Conservation (phyloP, 257 asterid genomes). For the Eucommia ulmoides region DNA sequence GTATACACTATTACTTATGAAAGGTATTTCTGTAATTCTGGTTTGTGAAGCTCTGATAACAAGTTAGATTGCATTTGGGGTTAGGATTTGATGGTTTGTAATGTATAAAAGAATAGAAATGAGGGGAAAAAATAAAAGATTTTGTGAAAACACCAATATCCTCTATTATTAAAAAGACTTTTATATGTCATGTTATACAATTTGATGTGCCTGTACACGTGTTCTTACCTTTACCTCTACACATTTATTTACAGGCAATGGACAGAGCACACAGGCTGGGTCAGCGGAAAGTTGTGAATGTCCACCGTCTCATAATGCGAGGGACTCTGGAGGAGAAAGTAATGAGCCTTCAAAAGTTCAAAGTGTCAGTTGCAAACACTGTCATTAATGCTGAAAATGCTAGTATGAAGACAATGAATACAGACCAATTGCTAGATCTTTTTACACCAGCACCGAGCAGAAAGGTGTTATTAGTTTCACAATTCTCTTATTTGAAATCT, state of each 20-base stretch:
- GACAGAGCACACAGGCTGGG: constrained; percentile 99
- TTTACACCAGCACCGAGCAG: constrained; percentile 77
- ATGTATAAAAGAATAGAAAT: too few species aligned
- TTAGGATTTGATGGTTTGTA: too few species aligned
- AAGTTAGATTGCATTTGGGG: too few species aligned
- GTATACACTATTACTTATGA: too few species aligned
- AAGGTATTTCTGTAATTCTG: too few species aligned
- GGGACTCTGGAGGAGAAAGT: constrained; percentile 99
- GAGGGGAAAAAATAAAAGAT: too few species aligned
- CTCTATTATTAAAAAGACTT: too few species aligned
- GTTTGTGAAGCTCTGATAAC: too few species aligned
- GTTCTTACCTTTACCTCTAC: too few species aligned
- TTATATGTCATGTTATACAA: too few species aligned
- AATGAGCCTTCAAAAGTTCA: constrained; percentile 98
- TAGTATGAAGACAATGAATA: constrained; percentile 93
- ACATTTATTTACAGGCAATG: constrained; percentile 71
- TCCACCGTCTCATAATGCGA: constrained; percentile 96
- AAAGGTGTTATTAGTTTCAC: constrained; percentile 38
- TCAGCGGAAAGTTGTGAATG: constrained; percentile 87
- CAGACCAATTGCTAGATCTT: constrained; percentile 92
- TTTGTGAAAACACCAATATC: too few species aligned
- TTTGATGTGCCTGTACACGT: too few species aligned
- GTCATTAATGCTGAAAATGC: constrained; percentile 91
- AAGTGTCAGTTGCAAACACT: constrained; percentile 87
- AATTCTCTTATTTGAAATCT: background rate